Conservation (phyloP, 75 land plant species). For the Adiantum capillusveneris region DNA sequence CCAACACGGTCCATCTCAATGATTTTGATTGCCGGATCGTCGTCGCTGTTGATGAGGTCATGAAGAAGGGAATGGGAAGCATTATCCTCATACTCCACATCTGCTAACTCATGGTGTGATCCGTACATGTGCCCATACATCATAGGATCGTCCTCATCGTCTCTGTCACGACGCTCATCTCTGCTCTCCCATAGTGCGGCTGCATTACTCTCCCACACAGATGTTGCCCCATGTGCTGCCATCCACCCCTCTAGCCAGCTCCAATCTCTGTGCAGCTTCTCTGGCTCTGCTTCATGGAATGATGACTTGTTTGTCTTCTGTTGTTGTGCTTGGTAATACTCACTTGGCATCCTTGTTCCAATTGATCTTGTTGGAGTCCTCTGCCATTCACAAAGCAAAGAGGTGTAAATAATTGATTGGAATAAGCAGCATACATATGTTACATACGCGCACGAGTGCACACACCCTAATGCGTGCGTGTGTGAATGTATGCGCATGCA, state of each 20-base stretch:
- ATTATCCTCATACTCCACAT: no score
- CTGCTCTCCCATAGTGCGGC: conserved; percentile 4
- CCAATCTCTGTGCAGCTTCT: conserved; percentile 1
- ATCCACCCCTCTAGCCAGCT: conserved; percentile 4
- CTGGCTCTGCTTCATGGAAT: neutral
- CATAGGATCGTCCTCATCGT: no score
- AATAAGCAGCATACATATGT: no score
- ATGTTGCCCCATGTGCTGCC: neutral
- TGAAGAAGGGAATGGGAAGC: no score
- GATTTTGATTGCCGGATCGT: neutral
- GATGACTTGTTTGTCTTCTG: neutral
- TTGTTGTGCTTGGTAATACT: neutral
- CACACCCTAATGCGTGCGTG: no score
- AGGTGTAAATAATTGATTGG: no score
- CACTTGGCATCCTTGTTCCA: neutral
- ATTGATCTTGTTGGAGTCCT: neutral
- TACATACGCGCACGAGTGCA: no score
- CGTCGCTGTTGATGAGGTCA: neutral
- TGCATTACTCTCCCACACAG: conserved; percentile 3
- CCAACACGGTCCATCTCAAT: conserved; percentile 1
- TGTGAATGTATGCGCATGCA: no score
- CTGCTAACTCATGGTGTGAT: no score
- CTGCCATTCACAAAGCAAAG: no score
- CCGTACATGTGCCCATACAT: no score
- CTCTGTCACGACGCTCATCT: neutral